Evolutionary conservation across 306 rosid genomes (phyloP), one percentile per base, ranked within the genome.

Genomic region (Quercus rubra): DNA sequence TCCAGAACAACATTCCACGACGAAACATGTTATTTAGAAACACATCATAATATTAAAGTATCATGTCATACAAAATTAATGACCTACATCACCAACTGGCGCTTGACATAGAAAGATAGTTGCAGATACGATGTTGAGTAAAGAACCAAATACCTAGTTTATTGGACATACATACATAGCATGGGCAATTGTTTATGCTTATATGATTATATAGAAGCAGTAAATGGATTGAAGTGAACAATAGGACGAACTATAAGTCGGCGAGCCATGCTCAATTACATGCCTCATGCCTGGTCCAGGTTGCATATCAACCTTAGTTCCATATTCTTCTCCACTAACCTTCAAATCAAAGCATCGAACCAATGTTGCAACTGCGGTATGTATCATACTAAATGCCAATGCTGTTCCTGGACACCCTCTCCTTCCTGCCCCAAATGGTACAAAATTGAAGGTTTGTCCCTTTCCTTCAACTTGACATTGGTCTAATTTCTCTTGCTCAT

Each of bases 341-440:
- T 85, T 79, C 89, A 88, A 89, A 79, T 89, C 89, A 81, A 89
- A 89, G 76, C 91, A 89, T 58, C 85, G 91, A 73, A 89, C 84
- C 89, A 87, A 46, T 20, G 84, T 72, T 35, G 87, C 89, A 66
- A 89, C 28, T 30, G 81, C 64, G 6, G 76, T 71, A 70, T 71
- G 77, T 28, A 87, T 79, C 70, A 86, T 31, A 55, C 21, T 71
- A 27, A 81, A 79, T 35, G 88, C 91, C 55, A 89, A 73, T 4
- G 77, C 20, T 25, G 89, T 79, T 9, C 93, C 91, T 0, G 87
- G 92, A 38, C 91, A 87, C 3, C 85, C 80, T 46, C 88, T 87
- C 73, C 89, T 79, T 35, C 93, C 91, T 0, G 62, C 85, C 4
- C 91, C 93, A 49, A 89, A 89, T 1, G 89, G 84, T 33, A 85